Conservation (phyloP, 2,329 filamentous ascomycete species). For the Fusarium mangiferae region DNA sequence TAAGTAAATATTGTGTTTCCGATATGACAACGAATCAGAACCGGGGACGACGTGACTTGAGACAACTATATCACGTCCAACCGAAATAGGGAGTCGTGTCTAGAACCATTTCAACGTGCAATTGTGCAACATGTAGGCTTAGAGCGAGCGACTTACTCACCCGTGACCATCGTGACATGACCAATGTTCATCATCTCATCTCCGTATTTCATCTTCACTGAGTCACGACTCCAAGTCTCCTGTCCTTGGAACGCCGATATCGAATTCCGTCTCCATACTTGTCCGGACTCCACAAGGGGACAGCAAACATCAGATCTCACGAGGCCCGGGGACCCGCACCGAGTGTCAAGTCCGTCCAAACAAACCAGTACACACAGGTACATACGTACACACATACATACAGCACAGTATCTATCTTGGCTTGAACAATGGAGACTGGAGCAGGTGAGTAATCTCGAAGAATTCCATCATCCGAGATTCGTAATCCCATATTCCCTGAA, state of each 20-base stretch:
- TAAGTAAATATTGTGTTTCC: constrained; percentile 32
- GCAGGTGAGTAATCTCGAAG: constrained; percentile 17
- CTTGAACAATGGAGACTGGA: not conserved
- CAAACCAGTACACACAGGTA: not conserved
- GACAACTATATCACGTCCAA: constrained; percentile 11
- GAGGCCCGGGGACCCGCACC: constrained; percentile 17
- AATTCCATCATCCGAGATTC: constrained; percentile 28
- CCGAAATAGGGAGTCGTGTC: not conserved
- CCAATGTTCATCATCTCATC: constrained; percentile 18
- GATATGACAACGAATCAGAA: constrained; percentile 13
- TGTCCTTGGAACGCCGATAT: constrained; percentile 20
- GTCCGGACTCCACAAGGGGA: constrained; percentile 19
- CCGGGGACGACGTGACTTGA: constrained; percentile 16
- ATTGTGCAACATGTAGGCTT: not conserved
- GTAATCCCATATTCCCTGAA: constrained; percentile 12
- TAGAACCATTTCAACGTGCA: constrained; percentile 7
- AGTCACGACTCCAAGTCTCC: constrained; percentile 18
- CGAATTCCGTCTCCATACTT: constrained; percentile 15
- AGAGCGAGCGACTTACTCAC: not conserved
- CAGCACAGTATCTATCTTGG: constrained; percentile 8
- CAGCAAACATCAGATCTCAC: constrained; percentile 29
- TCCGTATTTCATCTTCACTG: constrained; percentile 15
- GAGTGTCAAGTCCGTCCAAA: constrained; percentile 8
- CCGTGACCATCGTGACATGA: not conserved
- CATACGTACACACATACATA: too few relatives aligned